Evolutionary conservation across 2,329 filamentous ascomycete genomes (phyloP).

Genomic region (Xylariales sp.): DNA sequence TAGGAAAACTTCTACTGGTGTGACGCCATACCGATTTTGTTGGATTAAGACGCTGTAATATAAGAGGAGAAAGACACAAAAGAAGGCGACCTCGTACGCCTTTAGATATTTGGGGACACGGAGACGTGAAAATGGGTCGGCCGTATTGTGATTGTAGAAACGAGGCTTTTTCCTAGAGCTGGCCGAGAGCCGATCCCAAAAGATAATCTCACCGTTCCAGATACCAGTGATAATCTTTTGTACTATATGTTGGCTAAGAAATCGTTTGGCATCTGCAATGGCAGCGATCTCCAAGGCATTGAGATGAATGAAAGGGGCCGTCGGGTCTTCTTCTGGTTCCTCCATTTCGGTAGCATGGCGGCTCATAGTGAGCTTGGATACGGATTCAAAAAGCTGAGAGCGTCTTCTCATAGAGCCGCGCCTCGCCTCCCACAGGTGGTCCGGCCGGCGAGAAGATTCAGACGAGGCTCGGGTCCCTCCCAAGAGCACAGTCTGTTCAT

Average conservation of each 20-base stretch:
- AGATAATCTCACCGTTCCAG: slow-evolving; percentile 79
- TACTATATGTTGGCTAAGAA: slow-evolving; percentile 76
- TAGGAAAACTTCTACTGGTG: slow-evolving; percentile 75
- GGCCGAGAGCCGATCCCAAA: slow-evolving; percentile 75
- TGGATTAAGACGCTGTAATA: slow-evolving; percentile 90
- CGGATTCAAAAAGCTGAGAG: slow-evolving; percentile 63
- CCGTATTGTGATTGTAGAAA: slow-evolving; percentile 69
- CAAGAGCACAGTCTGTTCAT: slow-evolving; percentile 62
- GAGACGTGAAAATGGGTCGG: slow-evolving; percentile 75
- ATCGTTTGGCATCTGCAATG: slow-evolving; percentile 77
- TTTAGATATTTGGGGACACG: slow-evolving; percentile 79
- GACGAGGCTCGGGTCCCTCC: slow-evolving; percentile 40
- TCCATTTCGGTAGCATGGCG: slow-evolving; percentile 56
- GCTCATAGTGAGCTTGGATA: slow-evolving; percentile 66
- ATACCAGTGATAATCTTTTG: slow-evolving; percentile 78
- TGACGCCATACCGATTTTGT: slow-evolving; percentile 74
- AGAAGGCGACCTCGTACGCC: slow-evolving; percentile 77
- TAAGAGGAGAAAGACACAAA: slow-evolving; percentile 75
- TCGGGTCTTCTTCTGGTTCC: slow-evolving; percentile 70
- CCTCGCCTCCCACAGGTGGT: slow-evolving; percentile 41
- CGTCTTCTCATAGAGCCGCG: slow-evolving; percentile 61
- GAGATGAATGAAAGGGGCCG: slow-evolving; percentile 78
- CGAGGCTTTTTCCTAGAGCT: slow-evolving; percentile 73
- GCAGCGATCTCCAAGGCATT: slow-evolving; percentile 85
- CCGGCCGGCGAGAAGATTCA: slow-evolving; percentile 40